These are phyloP conservation scores for Flaveria floridana DNA, from an alignment of 140 eudicot species.

Conservation along the genomic window DNA sequence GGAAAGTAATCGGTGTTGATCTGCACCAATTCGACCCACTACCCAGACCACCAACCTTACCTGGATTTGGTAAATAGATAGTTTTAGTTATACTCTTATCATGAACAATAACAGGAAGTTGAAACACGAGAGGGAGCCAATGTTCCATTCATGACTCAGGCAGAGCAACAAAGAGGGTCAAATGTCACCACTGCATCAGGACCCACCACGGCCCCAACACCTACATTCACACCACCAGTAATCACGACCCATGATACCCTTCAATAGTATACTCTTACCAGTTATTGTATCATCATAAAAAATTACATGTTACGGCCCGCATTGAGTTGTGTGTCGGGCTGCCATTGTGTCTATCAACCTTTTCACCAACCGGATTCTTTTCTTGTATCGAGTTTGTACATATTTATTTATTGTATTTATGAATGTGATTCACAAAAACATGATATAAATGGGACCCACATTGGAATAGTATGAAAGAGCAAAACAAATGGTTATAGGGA, in stretches of 20 bases:
- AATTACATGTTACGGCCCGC: constrained; percentile 10
- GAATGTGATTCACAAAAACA: constrained; percentile 17
- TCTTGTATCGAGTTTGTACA: constrained; percentile 29
- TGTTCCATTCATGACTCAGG: constrained; percentile 63
- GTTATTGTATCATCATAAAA: constrained; percentile 16
- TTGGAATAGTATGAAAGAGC: constrained; percentile 14
- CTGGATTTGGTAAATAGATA: background rate
- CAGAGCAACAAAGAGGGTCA: constrained; percentile 60
- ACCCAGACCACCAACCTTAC: background rate
- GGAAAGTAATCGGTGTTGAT: background rate
- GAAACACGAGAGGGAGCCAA: constrained; percentile 60
- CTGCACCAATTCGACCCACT: background rate
- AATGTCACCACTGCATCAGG: constrained; percentile 54
- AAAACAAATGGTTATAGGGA: constrained; percentile 38
- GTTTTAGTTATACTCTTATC: background rate
- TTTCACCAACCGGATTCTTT: constrained; percentile 20
- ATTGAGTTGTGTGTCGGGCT: constrained; percentile 31
- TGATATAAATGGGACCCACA: constrained; percentile 33
- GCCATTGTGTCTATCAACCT: constrained; percentile 31
- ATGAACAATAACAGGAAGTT: constrained; percentile 52
- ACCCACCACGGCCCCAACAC: constrained; percentile 41
- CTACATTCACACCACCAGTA: constrained; percentile 24
- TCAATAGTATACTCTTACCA: constrained; percentile 28
- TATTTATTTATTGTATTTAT: background rate
- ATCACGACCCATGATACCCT: constrained; percentile 38